Evolutionary conservation across 73 alveolate species (phyloP).

Genomic region (Paramecium pentaurelia): DNA sequence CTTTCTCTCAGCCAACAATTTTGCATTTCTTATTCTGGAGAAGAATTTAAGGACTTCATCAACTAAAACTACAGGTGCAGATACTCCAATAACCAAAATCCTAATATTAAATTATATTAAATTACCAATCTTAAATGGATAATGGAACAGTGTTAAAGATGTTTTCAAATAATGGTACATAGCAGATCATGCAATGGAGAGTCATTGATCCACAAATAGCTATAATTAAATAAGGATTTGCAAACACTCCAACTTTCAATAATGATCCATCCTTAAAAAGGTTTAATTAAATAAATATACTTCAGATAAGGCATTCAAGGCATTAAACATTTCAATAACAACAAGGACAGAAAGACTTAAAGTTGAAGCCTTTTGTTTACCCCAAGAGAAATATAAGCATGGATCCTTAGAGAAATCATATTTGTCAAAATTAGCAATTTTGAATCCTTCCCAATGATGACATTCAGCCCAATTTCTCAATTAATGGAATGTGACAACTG

Average conservation of each 20-base stretch:
- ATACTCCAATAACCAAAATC: constrained; percentile 74
- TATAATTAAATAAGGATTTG: constrained; percentile 68
- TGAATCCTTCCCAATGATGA: constrained; percentile 79
- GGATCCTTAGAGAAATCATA: constrained; percentile 79
- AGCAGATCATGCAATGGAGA: constrained; percentile 84
- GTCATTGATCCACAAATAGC: constrained; percentile 80
- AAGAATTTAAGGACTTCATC: constrained; percentile 90
- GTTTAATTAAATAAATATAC: not conserved
- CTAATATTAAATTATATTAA: not conserved
- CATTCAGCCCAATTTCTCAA: constrained; percentile 72
- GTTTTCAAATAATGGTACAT: constrained; percentile 85
- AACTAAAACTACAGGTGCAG: constrained; percentile 86
- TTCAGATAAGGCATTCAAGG: constrained; percentile 95
- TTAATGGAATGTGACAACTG: constrained; percentile 42
- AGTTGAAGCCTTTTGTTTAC: constrained; percentile 93
- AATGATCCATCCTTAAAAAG: constrained; percentile 73
- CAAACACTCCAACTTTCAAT: constrained; percentile 69
- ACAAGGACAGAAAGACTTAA: constrained; percentile 88
- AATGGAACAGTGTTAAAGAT: constrained; percentile 88
- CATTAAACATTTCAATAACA: constrained; percentile 95
- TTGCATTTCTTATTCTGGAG: constrained; percentile 72
- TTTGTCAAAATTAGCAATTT: constrained; percentile 65
- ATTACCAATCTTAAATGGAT: constrained; percentile 76
- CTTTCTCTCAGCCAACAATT: constrained; percentile 62
- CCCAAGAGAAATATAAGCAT: constrained; percentile 93